phyloP scores from a whole-genome alignment of 2,329 filamentous ascomycete genomes.

The Aspergillus uvarum region DNA sequence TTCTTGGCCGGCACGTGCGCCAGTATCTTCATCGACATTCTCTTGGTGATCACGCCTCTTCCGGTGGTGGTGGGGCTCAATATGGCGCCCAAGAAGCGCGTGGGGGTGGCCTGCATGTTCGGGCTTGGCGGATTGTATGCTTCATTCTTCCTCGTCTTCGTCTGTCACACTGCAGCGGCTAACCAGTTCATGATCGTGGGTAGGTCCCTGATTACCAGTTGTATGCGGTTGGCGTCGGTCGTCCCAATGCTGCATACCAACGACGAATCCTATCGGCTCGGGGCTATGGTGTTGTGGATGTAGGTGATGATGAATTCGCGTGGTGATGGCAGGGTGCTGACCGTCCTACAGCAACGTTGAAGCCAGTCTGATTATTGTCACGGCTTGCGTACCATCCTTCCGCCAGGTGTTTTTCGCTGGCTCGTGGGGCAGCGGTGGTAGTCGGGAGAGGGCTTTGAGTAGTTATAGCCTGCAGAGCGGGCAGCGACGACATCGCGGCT shows the following conservation, averaged over 20 bases:
- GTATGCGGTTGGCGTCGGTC: background rate
- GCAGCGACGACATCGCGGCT: background rate
- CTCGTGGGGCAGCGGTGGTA: background rate
- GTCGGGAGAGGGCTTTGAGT: background rate
- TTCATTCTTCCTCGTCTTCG: background rate
- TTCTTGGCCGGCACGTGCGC: conserved; percentile 1
- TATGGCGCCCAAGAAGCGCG: background rate
- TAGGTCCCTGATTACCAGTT: background rate
- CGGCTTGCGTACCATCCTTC: background rate
- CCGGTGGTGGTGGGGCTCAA: conserved; percentile 1
- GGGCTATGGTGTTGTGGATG: conserved; percentile 1
- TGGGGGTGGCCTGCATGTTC: conserved; percentile 1
- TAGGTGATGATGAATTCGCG: background rate
- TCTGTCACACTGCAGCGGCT: background rate
- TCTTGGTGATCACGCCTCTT: background rate
- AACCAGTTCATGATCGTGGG: background rate
- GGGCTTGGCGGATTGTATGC: background rate
- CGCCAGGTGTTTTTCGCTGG: background rate
- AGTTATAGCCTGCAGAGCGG: background rate
- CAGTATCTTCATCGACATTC: conserved; percentile 2
- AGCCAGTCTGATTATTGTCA: background rate
- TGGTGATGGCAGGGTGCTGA: background rate
- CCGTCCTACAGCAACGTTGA: conserved; percentile 1
- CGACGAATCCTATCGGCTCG: background rate
- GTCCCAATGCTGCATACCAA: background rate